These are phyloP conservation scores for Claviceps citrina DNA, from an alignment of 2,329 filamentous ascomycete genomes.

Conservation along the genomic window DNA sequence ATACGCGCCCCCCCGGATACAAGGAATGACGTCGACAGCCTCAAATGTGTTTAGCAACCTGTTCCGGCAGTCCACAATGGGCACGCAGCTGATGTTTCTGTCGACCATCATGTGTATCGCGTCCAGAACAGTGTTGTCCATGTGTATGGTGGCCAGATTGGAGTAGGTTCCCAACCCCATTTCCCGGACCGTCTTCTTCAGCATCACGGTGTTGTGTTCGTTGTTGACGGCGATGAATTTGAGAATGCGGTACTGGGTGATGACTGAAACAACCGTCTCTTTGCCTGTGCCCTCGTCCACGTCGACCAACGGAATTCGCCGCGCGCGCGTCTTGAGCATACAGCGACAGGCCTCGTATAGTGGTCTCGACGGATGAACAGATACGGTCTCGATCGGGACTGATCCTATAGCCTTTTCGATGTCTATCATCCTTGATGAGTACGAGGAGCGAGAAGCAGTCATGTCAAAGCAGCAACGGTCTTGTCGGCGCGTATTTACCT, in stretches of 20 bases:
- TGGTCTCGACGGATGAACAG: slow-evolving; percentile 79
- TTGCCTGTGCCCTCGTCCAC: slow-evolving; percentile 85
- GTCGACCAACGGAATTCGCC: slow-evolving; percentile 86
- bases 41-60: slow-evolving; percentile 91
- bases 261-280: slow-evolving; percentile 87
- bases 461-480: not conserved
- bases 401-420: slow-evolving; percentile 92
- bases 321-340: slow-evolving; percentile 86
- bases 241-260: slow-evolving; percentile 94
- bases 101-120: slow-evolving; percentile 89
- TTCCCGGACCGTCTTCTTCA: slow-evolving; percentile 76
- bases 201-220: slow-evolving; percentile 66
- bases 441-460: not conserved
- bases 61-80: slow-evolving; percentile 67
- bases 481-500: slow-evolving; percentile 40
- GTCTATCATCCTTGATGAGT: slow-evolving; percentile 37
- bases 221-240: slow-evolving; percentile 97
- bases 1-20: slow-evolving; percentile 86
- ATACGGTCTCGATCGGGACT: slow-evolving; percentile 80
- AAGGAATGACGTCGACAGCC: slow-evolving; percentile 88
- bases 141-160: slow-evolving; percentile 65
- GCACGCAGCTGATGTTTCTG: slow-evolving; percentile 85
- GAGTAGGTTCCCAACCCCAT: slow-evolving; percentile 74
- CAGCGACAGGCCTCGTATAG: slow-evolving; percentile 89
- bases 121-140: slow-evolving; percentile 84